Evolutionary conservation across 352 stramenopile species (phyloP), one percentile per base, ranked within the genome.

Genomic region (Phytophthora pinifolia): DNA sequence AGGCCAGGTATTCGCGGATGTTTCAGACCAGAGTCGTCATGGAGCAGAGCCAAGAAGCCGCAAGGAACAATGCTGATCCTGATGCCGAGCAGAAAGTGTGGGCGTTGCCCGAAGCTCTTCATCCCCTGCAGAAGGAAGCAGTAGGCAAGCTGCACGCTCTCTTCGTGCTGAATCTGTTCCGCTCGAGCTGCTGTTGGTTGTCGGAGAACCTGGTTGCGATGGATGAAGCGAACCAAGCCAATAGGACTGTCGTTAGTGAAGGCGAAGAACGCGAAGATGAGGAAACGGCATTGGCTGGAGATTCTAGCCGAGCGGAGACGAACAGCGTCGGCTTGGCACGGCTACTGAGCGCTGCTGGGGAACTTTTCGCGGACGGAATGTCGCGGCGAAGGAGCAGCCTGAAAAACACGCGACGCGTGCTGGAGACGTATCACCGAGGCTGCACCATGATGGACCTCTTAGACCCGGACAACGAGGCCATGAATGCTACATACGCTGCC

Each of bases 101-200:
- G n/a, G 13, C 27, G 7, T 42, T 63, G 0, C 62, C 62, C 3
- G 62, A 59, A 36, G 17, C 50, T 6, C 56, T 70, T 4, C 37
- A 59, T 22, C 22, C 51, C 4, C 54, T 86, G 1, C 70, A 86
- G 51, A 78, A 67, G 29, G 45, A 70, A 20, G 61, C 75, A 4
- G 64, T 59, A 0, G 22, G 20, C 1, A 65, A 73, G n/a, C 33
- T 89, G 30, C 71, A 76, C n/a, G 37, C 43, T 2, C 62, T 90
- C 10, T 77, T 90, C 8, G 30, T 88, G n/a, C 44, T 52, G 12
- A 87, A 87, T 48, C 48, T 87, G 13, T 74, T 90, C 13, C 75
- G 79, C 1, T 72, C 50, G 0, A 85, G 75, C 36, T 87, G 68
- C 51, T 90, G 68, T 46, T 90, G 75, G 75, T 59, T 90, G 0